Conservation (phyloP, 192 early-diverging fungal genomes). For the Backusella morwellensis region DNA sequence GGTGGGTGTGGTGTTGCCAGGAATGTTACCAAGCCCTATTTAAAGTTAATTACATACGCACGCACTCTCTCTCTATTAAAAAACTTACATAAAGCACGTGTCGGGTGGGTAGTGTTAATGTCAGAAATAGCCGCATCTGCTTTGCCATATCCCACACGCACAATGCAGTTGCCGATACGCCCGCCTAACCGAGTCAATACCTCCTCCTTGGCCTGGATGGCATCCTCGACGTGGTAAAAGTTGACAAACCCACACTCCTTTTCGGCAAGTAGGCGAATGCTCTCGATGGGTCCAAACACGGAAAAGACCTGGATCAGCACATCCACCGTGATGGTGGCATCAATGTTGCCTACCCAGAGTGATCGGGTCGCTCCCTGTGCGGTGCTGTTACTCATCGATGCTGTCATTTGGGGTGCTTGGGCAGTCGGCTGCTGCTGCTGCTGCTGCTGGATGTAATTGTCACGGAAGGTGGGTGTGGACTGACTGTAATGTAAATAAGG, state of each 20-base stretch:
- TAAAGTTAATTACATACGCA: background rate
- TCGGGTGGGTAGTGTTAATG: slow-evolving; percentile 46
- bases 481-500: background rate
- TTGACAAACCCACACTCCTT: slow-evolving; percentile 97
- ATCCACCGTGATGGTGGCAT: slow-evolving; percentile 70
- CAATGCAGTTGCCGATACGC: slow-evolving; percentile 74
- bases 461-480: background rate
- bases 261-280: slow-evolving; percentile 82
- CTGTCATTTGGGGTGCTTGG: background rate
- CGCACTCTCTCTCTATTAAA: background rate
- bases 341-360: slow-evolving; percentile 93
- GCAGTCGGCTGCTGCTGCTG: no score
- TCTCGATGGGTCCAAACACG: slow-evolving; percentile 90
- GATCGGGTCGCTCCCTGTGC: slow-evolving; percentile 74
- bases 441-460: background rate
- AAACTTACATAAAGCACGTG: slow-evolving; percentile 65
- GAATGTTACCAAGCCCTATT: slow-evolving; percentile 94
- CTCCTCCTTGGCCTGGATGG: slow-evolving; percentile 79
- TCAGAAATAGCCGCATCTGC: slow-evolving; percentile 47
- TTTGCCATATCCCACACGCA: slow-evolving; percentile 82
- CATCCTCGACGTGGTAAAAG: slow-evolving; percentile 82
- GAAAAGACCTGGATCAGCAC: slow-evolving; percentile 80
- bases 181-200: slow-evolving; percentile 70
- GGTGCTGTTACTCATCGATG: background rate
- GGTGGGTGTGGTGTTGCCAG: slow-evolving; percentile 66